Percentiles rank a stretch among this genome's conserved stretches.
These are phyloP conservation scores for Myxozyma mucilagina DNA, from an alignment of 805 yeast genomes.

Conservation along the genomic window DNA sequence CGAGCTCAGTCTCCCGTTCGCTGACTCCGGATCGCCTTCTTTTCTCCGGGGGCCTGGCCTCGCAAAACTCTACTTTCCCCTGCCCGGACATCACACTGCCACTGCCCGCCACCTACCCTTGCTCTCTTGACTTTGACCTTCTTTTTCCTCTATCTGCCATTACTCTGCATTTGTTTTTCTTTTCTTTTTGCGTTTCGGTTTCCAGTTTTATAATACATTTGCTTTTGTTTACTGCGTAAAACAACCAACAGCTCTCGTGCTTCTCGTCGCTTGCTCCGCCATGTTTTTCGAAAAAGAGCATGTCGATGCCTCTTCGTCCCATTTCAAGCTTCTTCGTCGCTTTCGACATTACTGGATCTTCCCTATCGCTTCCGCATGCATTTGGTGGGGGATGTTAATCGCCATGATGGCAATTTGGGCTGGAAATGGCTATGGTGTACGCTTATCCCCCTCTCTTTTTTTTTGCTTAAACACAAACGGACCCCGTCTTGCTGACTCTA, in stretches of 20 bases:
- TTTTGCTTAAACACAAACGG: background rate
- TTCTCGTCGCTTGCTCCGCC: background rate
- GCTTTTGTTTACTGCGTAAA: background rate
- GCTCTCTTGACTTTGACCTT: background rate
- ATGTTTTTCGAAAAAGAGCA: conserved; percentile 1
- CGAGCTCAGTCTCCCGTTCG: too few species aligned
- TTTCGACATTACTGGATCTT: conserved; percentile 45
- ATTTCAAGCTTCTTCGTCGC: background rate
- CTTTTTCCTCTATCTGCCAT: background rate
- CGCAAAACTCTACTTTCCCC: too few species aligned
- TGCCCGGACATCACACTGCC: background rate
- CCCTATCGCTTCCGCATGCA: conserved; percentile 65
- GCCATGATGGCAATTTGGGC: conserved; percentile 80
- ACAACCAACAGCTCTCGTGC: background rate
- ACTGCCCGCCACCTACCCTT: background rate
- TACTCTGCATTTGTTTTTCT: background rate
- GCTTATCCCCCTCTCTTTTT: background rate
- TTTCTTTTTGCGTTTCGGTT: too few species aligned
- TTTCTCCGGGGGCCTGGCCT: too few species aligned
- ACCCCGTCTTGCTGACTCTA: background rate
- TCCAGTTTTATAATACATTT: background rate
- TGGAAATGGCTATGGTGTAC: conserved; percentile 54
- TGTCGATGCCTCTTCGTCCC: background rate
- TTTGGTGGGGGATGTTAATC: conserved; percentile 91
- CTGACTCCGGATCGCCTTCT: too few species aligned